A percentile compares a stretch with the other conserved stretches of the same genome.
These are phyloP conservation scores for Eimeria maxima DNA, from an alignment of 169 alveolate species.

Conservation along the genomic window DNA sequence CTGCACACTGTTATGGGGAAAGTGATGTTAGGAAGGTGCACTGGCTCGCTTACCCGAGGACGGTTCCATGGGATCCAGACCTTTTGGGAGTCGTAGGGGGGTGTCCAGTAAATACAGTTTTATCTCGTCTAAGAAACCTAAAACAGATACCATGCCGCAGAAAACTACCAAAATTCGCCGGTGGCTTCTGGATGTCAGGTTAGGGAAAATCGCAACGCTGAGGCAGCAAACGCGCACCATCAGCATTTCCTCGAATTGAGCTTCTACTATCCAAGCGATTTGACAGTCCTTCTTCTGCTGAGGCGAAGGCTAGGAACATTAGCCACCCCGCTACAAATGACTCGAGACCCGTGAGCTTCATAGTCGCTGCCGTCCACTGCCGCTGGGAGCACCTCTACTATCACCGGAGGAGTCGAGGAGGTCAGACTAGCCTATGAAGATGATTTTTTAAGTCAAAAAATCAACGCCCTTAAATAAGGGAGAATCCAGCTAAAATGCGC, in stretches of 20 bases:
- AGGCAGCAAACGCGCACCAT: not conserved
- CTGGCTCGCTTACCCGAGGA: constrained; percentile 41
- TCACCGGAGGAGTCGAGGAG: not conserved
- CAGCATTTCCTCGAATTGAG: not conserved
- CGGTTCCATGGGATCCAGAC: constrained; percentile 55
- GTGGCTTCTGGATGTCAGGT: not conserved
- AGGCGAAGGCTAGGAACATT: not conserved
- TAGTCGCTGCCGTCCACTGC: not conserved
- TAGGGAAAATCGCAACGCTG: not conserved
- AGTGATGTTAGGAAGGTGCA: not conserved
- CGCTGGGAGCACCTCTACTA: not conserved
- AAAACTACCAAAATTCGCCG: not conserved
- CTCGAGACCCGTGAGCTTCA: constrained; percentile 20
- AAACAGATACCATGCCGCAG: not conserved
- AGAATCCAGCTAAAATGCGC: not conserved
- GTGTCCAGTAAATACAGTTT: not conserved
- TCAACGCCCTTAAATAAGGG: not conserved
- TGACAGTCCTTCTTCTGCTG: not conserved
- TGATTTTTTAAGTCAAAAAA: no score
- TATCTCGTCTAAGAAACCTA: constrained; percentile 48
- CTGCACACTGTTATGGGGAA: not conserved
- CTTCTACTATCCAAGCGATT: not conserved
- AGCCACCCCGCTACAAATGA: not conserved
- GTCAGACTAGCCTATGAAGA: not conserved
- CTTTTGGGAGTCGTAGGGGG: constrained; percentile 30